Conservation (phyloP, 306 rosid genomes). For the Coriaria nepalensis region DNA sequence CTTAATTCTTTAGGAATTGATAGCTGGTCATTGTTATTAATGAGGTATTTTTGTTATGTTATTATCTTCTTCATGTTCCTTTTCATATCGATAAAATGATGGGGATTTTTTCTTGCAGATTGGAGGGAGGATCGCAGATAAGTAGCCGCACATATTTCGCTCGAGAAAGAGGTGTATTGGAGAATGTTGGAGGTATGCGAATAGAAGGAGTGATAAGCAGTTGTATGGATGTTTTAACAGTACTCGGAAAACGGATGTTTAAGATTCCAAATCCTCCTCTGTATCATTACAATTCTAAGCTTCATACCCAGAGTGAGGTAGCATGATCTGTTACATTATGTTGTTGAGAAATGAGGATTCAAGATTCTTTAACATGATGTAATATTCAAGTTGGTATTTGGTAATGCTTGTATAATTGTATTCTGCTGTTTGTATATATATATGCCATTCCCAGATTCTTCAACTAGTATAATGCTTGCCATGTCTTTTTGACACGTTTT, state of each 20-base stretch:
- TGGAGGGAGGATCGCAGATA: slow-evolving; percentile 34
- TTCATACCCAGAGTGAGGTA: too few species aligned
- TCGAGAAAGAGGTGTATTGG: slow-evolving; percentile 28
- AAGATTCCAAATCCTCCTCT: slow-evolving; percentile 57
- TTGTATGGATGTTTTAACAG: slow-evolving; percentile 36
- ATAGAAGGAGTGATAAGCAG: slow-evolving; percentile 43
- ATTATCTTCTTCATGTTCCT: neutral
- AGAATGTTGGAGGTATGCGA: slow-evolving; percentile 36
- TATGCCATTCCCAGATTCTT: too few species aligned
- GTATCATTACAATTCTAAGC: too few species aligned
- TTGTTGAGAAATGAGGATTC: too few species aligned
- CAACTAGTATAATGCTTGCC: too few species aligned
- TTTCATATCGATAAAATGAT: slow-evolving; percentile 5
- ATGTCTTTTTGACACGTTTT: too few species aligned
- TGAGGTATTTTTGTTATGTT: slow-evolving; percentile 42
- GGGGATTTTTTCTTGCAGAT: slow-evolving; percentile 30
- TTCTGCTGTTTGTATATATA: too few species aligned
- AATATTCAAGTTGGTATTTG: too few species aligned
- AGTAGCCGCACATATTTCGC: slow-evolving; percentile 33
- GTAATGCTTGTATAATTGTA: too few species aligned
- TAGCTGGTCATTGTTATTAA: slow-evolving; percentile 48
- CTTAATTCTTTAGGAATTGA: slow-evolving; percentile 49
- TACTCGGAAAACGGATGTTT: slow-evolving; percentile 23
- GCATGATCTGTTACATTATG: too few species aligned
- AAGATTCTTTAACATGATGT: too few species aligned